Evolutionary conservation across 1,284 basidiomycete genomes (phyloP).

Genomic region (Schizophyllum amplum): DNA sequence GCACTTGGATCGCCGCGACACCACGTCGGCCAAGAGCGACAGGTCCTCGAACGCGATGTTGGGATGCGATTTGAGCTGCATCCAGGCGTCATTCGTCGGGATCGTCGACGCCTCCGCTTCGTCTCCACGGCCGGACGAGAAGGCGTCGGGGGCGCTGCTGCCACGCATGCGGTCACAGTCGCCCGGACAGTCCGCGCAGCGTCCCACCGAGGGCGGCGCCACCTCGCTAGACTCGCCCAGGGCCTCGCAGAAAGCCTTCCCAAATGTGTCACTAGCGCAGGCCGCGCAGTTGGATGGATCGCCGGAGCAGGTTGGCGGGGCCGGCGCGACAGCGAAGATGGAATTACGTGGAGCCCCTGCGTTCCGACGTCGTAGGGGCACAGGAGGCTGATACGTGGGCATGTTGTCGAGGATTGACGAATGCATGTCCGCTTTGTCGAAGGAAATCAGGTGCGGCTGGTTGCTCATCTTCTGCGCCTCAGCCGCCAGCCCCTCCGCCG

Average conservation of each 20-base stretch:
- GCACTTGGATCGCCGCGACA: conserved; percentile 75
- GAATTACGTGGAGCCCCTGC: conserved; percentile 30
- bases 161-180: conserved; percentile 19
- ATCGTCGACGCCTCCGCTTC: too few species aligned
- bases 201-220: conserved; percentile 13
- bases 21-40: conserved; percentile 78
- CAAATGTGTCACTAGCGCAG: conserved; percentile 75
- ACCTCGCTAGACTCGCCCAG: conserved; percentile 39
- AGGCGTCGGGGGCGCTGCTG: conserved; percentile 10
- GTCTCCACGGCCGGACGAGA: conserved; percentile 7
- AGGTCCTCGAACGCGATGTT: conserved; percentile 80
- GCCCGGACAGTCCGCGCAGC: conserved; percentile 14
- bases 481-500: neutral
- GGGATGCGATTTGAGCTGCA: conserved; percentile 80
- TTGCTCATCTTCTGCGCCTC: conserved; percentile 14
- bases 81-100: conserved; percentile 80
- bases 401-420: conserved; percentile 66
- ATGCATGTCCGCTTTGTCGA: conserved; percentile 11
- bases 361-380: conserved; percentile 56
- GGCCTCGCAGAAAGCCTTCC: conserved; percentile 80
- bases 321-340: conserved; percentile 42
- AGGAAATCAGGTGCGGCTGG: conserved; percentile 15
- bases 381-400: conserved; percentile 68
- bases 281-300: conserved; percentile 63
- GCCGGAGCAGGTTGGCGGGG: conserved; percentile 29